Evolutionary conservation across 2,329 filamentous ascomycete species (phyloP).

Genomic region (Phialophora macrospora): DNA sequence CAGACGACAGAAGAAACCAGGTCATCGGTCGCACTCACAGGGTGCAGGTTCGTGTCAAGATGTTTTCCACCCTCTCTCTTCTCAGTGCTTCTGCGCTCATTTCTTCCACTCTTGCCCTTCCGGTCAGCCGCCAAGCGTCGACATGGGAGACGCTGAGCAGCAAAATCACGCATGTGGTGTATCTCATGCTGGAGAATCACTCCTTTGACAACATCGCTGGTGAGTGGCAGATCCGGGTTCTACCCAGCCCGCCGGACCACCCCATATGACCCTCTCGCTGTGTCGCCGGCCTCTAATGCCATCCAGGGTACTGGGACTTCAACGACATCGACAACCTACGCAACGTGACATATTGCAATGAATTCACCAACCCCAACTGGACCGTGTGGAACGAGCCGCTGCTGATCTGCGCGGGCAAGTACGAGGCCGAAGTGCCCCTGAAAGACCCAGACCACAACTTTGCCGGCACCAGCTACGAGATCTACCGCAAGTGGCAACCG

Average conservation of each 20-base stretch:
- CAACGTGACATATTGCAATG: slow-evolving; percentile 29
- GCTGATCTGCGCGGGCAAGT: slow-evolving; percentile 28
- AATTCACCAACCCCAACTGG: slow-evolving; percentile 34
- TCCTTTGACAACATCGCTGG: slow-evolving; percentile 33
- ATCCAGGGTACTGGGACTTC: slow-evolving; percentile 28
- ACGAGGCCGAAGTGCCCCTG: slow-evolving; percentile 30
- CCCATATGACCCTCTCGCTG: background rate
- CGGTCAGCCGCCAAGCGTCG: slow-evolving; percentile 16
- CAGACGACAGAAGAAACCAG: background rate
- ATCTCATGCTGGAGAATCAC: slow-evolving; percentile 32
- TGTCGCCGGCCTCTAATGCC: background rate
- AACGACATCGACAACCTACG: slow-evolving; percentile 29
- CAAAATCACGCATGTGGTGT: slow-evolving; percentile 31
- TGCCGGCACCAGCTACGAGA: slow-evolving; percentile 31
- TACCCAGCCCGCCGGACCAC: background rate
- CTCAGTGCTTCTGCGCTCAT: slow-evolving; percentile 23
- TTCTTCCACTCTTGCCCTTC: slow-evolving; percentile 21
- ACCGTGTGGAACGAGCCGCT: slow-evolving; percentile 31
- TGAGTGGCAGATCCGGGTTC: background rate
- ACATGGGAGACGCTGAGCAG: slow-evolving; percentile 26
- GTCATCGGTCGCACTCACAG: no score
- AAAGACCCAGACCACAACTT: slow-evolving; percentile 33
- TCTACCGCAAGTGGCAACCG: slow-evolving; percentile 34
- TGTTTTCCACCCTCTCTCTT: slow-evolving; percentile 19
- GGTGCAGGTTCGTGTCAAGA: background rate